Evolutionary conservation across 2,329 filamentous ascomycete genomes (phyloP), one percentile per base, ranked within the genome.

Genomic region (Ophiostoma sp.): DNA sequence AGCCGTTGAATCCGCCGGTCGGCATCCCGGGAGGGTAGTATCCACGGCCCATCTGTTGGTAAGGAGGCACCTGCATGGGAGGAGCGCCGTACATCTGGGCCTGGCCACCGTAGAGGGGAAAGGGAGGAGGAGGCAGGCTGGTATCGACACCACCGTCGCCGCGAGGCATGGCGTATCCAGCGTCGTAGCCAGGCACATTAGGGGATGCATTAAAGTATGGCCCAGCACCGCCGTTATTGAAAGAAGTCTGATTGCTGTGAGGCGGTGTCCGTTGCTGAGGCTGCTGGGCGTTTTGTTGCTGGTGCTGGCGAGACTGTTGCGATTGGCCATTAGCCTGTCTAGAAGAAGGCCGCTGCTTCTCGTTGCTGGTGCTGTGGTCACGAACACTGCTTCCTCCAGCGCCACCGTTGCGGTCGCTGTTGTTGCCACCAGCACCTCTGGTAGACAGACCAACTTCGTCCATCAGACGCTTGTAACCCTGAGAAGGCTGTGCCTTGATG

Each of bases 391-490:
- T 80, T n/a, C 80, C 78, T 62, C 80, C 80, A 13, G 81, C 78
- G 48, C 80, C 78, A 64, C 77, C 75, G 72, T 74, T 76, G 48
- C 79, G 76, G 41, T 79, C 77, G 27, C 39, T 62, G 44, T 77
- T 76, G 70, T 75, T 77, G 44, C 79, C 78, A 3, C 69, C 70
- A 41, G 76, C 74, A 65, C 78, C 80, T 62, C 88, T 82, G 36
- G 88, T 90, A 6, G 94, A 96, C 52, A 99, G 82, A 72, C 94
- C 94, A 75, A 99, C 95, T 78, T 99, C 95, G 76, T 99, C 95
- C 95, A 99, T 99, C 72, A 99, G 82, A 69, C 95, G 90, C 85
- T 98, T 99, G 83, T 99, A 99, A 68, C 95, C 95, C 81, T 98
- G 95, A 73, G 90, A 91, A 20, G 95, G 93, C 76, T 96, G 92